A percentile compares a stretch with the other conserved stretches of the same genome.
These are phyloP conservation scores for Stagonosporopsis cucurbitacearum DNA, from an alignment of 2,329 filamentous ascomycete species.

Conservation along the genomic window DNA sequence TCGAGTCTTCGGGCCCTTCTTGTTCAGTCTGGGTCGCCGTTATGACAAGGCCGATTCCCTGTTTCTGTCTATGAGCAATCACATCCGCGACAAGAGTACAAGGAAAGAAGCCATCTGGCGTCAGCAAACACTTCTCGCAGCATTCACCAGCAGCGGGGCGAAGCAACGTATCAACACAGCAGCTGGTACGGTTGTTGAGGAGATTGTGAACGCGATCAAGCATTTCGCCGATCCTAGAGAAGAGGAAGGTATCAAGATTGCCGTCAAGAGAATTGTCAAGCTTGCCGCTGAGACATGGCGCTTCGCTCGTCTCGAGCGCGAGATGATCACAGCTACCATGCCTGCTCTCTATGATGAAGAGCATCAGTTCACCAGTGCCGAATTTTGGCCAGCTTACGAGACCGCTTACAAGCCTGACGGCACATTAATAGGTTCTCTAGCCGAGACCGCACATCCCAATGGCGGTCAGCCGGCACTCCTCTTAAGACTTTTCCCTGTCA, in stretches of 20 bases:
- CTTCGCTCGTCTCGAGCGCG: conserved; percentile 63
- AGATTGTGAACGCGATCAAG: conserved; percentile 62
- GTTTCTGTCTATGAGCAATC: conserved; percentile 61
- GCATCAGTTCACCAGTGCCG: conserved; percentile 39
- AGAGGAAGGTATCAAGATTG: conserved; percentile 58
- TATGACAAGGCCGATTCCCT: conserved; percentile 64
- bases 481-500: conserved; percentile 60
- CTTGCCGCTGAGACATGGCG: conserved; percentile 65
- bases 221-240: conserved; percentile 60
- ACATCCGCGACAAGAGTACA: conserved; percentile 63
- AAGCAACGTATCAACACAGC: conserved; percentile 64
- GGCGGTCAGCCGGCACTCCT: conserved; percentile 53
- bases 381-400: conserved; percentile 46
- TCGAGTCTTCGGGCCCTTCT: conserved; percentile 64
- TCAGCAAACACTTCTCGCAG: conserved; percentile 63
- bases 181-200: conserved; percentile 62
- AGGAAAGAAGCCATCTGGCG: conserved; percentile 65
- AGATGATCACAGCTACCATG: conserved; percentile 61
- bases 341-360: conserved; percentile 47
- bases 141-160: conserved; percentile 63
- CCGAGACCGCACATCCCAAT: conserved; percentile 28
- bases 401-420: conserved; percentile 41
- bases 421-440: conserved; percentile 35
- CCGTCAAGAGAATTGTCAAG: conserved; percentile 63
- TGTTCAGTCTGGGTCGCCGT: conserved; percentile 62